Evolutionary conservation across 306 rosid genomes (phyloP).

Genomic region (Alnus glutinosa): DNA sequence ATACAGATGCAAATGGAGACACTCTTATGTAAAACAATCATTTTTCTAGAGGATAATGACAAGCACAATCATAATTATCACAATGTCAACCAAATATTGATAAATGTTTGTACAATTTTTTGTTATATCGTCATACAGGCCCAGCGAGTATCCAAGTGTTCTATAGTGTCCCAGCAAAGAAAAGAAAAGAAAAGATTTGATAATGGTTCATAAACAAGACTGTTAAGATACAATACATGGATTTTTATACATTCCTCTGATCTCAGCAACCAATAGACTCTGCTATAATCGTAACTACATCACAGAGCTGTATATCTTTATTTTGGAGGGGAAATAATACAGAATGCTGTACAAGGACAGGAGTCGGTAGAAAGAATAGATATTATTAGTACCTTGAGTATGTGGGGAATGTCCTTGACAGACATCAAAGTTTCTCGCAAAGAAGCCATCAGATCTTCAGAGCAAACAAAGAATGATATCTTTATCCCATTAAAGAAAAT

Average conservation of each 20-base stretch:
- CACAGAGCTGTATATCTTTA: constrained; percentile 13
- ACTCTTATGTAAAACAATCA: constrained; percentile 3
- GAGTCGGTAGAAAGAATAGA: constrained; percentile 12
- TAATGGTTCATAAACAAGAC: constrained; percentile 11
- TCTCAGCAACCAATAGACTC: constrained; percentile 12
- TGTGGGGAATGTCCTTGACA: constrained; percentile 84
- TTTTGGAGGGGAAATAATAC: constrained; percentile 17
- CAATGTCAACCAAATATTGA: background rate
- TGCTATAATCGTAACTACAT: constrained; percentile 22
- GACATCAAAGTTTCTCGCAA: constrained; percentile 79
- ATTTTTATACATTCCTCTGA: constrained; percentile 17
- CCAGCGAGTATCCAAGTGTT: background rate
- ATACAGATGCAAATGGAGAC: constrained; percentile 20
- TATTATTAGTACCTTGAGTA: constrained; percentile 63
- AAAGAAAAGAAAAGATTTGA: background rate
- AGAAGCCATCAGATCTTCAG: constrained; percentile 74
- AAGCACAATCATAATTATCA: constrained; percentile 19
- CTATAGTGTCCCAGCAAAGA: background rate
- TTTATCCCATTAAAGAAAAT: constrained; percentile 53
- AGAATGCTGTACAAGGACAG: constrained; percentile 20
- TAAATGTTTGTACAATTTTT: background rate
- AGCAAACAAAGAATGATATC: constrained; percentile 88
- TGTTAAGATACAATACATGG: background rate
- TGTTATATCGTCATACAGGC: background rate
- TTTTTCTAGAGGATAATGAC: constrained; percentile 7